Evolutionary conservation across 371 early-diverging fungal genomes (phyloP).

Genomic region (Lichtheimia ornata): DNA sequence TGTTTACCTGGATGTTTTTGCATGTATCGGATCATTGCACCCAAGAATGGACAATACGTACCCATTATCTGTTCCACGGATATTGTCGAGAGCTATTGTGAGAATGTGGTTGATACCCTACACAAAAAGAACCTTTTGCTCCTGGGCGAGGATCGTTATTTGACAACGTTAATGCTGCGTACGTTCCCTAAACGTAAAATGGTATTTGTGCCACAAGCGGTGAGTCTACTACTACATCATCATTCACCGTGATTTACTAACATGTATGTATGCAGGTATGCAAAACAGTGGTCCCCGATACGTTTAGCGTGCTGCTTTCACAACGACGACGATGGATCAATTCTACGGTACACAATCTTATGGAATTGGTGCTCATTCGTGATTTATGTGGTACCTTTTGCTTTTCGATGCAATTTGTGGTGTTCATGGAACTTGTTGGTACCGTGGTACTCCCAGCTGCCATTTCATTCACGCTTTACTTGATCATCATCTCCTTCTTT

Average conservation of each 20-base stretch:
- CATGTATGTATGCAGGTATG: constrained; percentile 57
- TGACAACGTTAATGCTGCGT: constrained; percentile 93
- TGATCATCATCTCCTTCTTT: constrained; percentile 68
- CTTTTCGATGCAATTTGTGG: constrained; percentile 95
- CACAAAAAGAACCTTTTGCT: constrained; percentile 95
- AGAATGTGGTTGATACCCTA: constrained; percentile 89
- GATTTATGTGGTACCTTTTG: constrained; percentile 96
- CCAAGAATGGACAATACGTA: constrained; percentile 62
- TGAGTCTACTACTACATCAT: constrained; percentile 21
- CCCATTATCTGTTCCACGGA: constrained; percentile 83
- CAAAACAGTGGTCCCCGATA: constrained; percentile 93
- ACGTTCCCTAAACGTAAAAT: constrained; percentile 92
- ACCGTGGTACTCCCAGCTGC: constrained; percentile 94
- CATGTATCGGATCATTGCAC: constrained; percentile 91
- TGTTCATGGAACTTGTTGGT: constrained; percentile 92
- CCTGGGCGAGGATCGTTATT: constrained; percentile 94
- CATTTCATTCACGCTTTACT: constrained; percentile 79
- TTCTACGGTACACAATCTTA: constrained; percentile 92
- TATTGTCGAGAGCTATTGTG: constrained; percentile 89
- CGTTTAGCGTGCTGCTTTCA: constrained; percentile 84
- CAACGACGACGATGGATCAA: constrained; percentile 98
- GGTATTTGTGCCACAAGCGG: constrained; percentile 91
- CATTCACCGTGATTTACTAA: not conserved
- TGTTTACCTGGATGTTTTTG: constrained; percentile 98
- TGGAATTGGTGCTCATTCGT: constrained; percentile 88